Base-by-base conservation (phyloP, 768 basidiomycete genomes). In the Lactarius pseudohatsudake region DNA sequence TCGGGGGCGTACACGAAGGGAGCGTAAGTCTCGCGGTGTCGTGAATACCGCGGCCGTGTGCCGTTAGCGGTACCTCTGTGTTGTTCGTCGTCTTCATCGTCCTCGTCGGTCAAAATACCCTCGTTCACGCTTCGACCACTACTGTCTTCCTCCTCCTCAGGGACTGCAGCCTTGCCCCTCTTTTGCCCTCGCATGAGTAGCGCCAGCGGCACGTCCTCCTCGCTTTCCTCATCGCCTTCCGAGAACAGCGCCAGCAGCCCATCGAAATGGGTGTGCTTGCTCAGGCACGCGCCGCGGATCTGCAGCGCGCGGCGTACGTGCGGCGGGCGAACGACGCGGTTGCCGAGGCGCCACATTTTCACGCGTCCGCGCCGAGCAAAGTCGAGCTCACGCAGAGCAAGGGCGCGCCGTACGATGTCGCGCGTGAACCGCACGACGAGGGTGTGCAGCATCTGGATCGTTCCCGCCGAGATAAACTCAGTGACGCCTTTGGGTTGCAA, bases 331-430 rank as follows among this genome's bases (percentile, higher is more conserved):
- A 71, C 64, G 70, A 82, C 77, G 36, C 79, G 78, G 55, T 75
- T 75, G 15, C 78, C 77, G 3, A 79, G 61, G 57, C 81, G 78
- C 87, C 89, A 91, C 8, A 80, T 86, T 70, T 83, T 88, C 57
- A 83, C 83, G 22, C 82, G 81, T 47, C 78, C 77, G 75, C 90
- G 90, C 72, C 87, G 72, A 38, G 77, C 75, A 61, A 78, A 74
- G 70, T 89, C 89, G 64, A 86, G 83, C 70, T 89, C 87, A 50
- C 84, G 83, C 43, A 81, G 77, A 8, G 83, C 77, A 53, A 90
- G 81, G 26, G 82, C 78, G 40, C 79, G 80, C 62, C 84, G 81
- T 2, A 88, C 75, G 0, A 85, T 61, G 43, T 82, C 79, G 9
- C 81, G 79, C 18, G 82, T 77, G 69, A 90, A 91, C 38, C 80